Percentiles rank a stretch among this genome's conserved stretches.
These are phyloP conservation scores for Microsporum ferrugineum DNA, from an alignment of 2,329 filamentous ascomycete genomes.

Conservation along the genomic window DNA sequence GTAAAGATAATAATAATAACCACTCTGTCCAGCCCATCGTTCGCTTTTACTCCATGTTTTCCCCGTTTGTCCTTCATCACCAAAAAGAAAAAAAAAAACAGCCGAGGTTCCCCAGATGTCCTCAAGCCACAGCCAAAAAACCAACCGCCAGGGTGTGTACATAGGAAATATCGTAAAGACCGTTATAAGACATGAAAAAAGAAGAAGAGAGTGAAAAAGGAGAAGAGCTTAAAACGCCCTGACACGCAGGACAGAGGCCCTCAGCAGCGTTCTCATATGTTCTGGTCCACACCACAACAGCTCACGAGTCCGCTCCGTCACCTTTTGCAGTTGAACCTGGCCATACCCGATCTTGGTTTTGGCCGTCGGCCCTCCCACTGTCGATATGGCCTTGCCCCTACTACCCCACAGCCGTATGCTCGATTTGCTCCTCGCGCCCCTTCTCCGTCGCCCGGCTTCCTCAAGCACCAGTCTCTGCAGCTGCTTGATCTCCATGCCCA, in stretches of 20 bases:
- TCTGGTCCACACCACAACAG: conserved; percentile 22
- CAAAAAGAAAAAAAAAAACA: not conserved
- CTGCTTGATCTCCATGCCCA: conserved; percentile 16
- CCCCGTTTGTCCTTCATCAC: not conserved
- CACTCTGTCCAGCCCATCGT: not conserved
- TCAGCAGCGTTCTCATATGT: conserved; percentile 24
- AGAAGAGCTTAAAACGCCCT: conserved; percentile 6
- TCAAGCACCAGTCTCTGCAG: conserved; percentile 21
- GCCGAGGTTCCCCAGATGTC: not conserved
- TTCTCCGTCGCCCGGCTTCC: conserved; percentile 15
- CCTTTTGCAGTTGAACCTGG: conserved; percentile 15
- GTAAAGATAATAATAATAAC: not conserved
- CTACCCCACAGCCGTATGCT: not conserved
- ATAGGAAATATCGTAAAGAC: not conserved
- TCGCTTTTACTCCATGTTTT: not conserved
- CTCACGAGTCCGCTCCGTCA: conserved; percentile 20
- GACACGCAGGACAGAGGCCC: conserved; percentile 17
- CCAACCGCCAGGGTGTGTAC: not conserved
- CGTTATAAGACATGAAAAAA: not conserved
- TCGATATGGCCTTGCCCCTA: not conserved
- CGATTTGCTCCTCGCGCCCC: conserved; percentile 9
- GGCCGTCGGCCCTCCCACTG: not conserved
- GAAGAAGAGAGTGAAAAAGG: not conserved
- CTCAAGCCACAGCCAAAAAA: not conserved
- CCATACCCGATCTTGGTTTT: conserved; percentile 7